Percentiles rank a stretch among this genome's conserved stretches.
Conservation (phyloP, 139 green algal genomes). For the Tetradesmus lagerheimii region DNA sequence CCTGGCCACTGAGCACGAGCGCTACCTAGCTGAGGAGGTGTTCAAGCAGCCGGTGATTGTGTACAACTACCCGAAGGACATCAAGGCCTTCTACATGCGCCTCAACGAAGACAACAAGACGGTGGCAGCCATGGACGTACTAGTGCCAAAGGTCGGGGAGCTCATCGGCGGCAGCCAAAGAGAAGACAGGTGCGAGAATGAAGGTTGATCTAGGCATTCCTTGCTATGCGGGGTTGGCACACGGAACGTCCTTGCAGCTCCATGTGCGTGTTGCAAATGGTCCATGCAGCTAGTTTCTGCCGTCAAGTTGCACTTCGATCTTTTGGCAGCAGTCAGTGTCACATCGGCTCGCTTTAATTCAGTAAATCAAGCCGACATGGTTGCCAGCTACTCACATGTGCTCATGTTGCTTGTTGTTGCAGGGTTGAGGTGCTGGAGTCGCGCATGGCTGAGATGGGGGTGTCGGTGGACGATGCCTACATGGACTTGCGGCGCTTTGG, state of each 20-base stretch:
- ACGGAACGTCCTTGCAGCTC: too few relatives aligned
- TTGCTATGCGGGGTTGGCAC: too few relatives aligned
- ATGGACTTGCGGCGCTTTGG: conserved; percentile 96
- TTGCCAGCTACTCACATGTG: too few relatives aligned
- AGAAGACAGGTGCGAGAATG: conserved; percentile 86
- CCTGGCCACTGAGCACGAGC: conserved; percentile 95
- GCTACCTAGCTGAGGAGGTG: conserved; percentile 94
- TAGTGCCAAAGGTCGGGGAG: conserved; percentile 96
- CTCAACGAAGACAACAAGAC: conserved; percentile 98
- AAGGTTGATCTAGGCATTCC: too few relatives aligned
- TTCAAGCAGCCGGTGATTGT: conserved; percentile 97
- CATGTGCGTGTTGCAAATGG: too few relatives aligned
- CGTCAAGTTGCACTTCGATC: too few relatives aligned
- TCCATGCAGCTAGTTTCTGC: too few relatives aligned
- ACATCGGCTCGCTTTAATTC: too few relatives aligned
- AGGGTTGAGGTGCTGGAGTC: conserved; percentile 71
- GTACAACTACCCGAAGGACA: conserved; percentile 93
- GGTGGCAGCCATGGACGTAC: conserved; percentile 98
- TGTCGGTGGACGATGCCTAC: conserved; percentile 91
- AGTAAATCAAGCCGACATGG: too few relatives aligned
- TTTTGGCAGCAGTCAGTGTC: too few relatives aligned
- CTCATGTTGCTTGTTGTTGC: neutral
- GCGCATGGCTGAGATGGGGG: conserved; percentile 79
- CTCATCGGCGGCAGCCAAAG: conserved; percentile 94
- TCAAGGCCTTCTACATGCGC: conserved; percentile 98